Base-by-base conservation (phyloP, 2,329 filamentous ascomycete species). In the Aspergillus candidus region DNA sequence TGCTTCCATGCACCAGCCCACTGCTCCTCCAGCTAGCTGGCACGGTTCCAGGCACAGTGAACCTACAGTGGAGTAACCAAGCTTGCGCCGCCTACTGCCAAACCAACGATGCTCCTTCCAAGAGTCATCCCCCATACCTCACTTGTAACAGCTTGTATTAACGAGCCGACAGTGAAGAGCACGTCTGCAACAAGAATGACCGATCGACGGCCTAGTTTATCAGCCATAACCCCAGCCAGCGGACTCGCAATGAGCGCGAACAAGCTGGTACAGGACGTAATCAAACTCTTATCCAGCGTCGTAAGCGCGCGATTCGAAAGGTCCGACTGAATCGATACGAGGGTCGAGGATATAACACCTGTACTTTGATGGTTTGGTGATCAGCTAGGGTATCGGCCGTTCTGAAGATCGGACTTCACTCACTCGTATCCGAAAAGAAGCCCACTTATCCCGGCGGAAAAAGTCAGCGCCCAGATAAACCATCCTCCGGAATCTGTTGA, bases 21-120 rank as follows among this genome's bases (percentile, higher is more conserved):
- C n/a, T 13, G 37, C 15, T 22, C 37, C 15, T 36, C 6, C 22
- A 27, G 22, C 22, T 3, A 7, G 7, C 22, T 27, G 22, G 11
- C 11, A 11, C 12, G 15, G 30, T 11, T 4, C 29, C 34, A 35
- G 35, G 38, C 5, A 17, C 31, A 27, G 12, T 38, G 27, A 34
- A 65, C 69, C 41, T 70, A 75, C 55, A 96, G 66, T 36, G 90
- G 90, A 27, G 88, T 84, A 4, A 94, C 86, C 55, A 94, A 86
- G 60, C 83, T 88, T 18, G 72, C 70, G 38, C 63, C 62, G 13
- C 72, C 72, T 50, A 74, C 67, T 3, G 71, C 72, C 42, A 74
- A 55, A 12, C 72, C 72, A 40, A 74, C 68, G 49, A 73, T 56
- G 48, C 69, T 72, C 35, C 72, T 63, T 3, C 72, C 72, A 30